Evolutionary conservation across 805 yeast species (phyloP).

Genomic region (Blastobotrys mokoenaii): DNA sequence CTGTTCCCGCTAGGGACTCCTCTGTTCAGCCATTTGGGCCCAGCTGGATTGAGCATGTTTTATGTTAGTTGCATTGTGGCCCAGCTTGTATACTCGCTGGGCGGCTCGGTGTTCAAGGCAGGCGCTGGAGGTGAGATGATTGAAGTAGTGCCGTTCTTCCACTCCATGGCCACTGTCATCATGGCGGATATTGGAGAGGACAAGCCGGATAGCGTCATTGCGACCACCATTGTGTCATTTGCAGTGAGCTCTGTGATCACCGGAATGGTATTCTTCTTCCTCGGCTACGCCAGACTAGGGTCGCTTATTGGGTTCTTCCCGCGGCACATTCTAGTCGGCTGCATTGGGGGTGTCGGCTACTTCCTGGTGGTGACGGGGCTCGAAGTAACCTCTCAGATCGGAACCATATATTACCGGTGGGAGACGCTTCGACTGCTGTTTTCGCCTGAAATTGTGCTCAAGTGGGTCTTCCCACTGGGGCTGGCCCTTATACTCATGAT

Average conservation of each 20-base stretch:
- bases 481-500: slow-evolving; percentile 54
- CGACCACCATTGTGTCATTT: slow-evolving; percentile 82
- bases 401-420: slow-evolving; percentile 57
- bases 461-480: slow-evolving; percentile 64
- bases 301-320: slow-evolving; percentile 92
- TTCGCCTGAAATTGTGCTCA: slow-evolving; percentile 40
- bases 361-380: slow-evolving; percentile 83
- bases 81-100: slow-evolving; percentile 79
- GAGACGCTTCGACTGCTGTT: slow-evolving; percentile 38
- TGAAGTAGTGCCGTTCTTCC: slow-evolving; percentile 97
- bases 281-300: slow-evolving; percentile 79
- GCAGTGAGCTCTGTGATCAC: slow-evolving; percentile 80
- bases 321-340: slow-evolving; percentile 89
- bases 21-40: slow-evolving; percentile 67
- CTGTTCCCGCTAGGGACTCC: slow-evolving; percentile 86
- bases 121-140: slow-evolving; percentile 99
- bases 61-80: slow-evolving; percentile 86
- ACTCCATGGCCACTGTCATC: slow-evolving; percentile 80
- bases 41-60: slow-evolving; percentile 89
- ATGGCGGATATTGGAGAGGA: slow-evolving; percentile 45
- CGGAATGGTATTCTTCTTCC: slow-evolving; percentile 64
- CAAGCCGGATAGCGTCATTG: slow-evolving; percentile 42
- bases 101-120: slow-evolving; percentile 80
- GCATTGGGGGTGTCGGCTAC: slow-evolving; percentile 98
- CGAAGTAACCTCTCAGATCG: slow-evolving; percentile 79